A percentile compares a stretch with the other conserved stretches of the same genome.
These are phyloP conservation scores for Pythium phragmitis DNA, from an alignment of 352 stramenopile genomes.

Conservation along the genomic window DNA sequence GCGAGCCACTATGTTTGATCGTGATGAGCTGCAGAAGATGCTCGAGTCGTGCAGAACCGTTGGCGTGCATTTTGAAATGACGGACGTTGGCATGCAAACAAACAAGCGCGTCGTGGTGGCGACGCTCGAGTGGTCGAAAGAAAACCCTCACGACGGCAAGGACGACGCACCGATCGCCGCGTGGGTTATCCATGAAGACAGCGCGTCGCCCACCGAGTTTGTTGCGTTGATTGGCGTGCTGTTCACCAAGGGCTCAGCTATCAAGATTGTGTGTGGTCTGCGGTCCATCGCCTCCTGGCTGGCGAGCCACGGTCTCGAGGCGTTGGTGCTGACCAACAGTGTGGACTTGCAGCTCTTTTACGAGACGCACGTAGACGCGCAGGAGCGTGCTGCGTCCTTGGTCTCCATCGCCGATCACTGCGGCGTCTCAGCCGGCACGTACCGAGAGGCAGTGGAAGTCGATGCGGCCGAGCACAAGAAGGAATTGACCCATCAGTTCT, in stretches of 20 bases:
- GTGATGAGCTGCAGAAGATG: background rate
- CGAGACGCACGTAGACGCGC: conserved; percentile 14
- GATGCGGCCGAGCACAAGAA: background rate
- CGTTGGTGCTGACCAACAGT: conserved; percentile 15
- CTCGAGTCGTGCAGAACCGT: background rate
- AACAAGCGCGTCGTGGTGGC: background rate
- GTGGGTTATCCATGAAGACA: conserved; percentile 7
- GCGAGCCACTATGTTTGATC: background rate
- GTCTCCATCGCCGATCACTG: background rate
- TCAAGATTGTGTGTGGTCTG: background rate
- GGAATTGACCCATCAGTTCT: background rate
- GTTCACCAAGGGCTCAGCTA: background rate
- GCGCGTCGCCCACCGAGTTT: background rate
- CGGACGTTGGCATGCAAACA: background rate
- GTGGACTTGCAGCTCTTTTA: conserved; percentile 35
- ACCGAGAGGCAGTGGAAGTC: background rate
- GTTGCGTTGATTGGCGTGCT: background rate
- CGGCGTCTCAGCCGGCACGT: background rate
- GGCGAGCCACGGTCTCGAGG: conserved; percentile 5
- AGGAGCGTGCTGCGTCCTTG: conserved; percentile 14
- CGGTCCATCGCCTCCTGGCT: conserved; percentile 7
- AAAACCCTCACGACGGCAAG: background rate
- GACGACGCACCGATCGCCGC: background rate
- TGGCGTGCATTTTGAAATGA: background rate
- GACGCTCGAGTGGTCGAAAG: background rate